Conservation (phyloP, 139 green algal species). For the Chlamydomonas incerta region DNA sequence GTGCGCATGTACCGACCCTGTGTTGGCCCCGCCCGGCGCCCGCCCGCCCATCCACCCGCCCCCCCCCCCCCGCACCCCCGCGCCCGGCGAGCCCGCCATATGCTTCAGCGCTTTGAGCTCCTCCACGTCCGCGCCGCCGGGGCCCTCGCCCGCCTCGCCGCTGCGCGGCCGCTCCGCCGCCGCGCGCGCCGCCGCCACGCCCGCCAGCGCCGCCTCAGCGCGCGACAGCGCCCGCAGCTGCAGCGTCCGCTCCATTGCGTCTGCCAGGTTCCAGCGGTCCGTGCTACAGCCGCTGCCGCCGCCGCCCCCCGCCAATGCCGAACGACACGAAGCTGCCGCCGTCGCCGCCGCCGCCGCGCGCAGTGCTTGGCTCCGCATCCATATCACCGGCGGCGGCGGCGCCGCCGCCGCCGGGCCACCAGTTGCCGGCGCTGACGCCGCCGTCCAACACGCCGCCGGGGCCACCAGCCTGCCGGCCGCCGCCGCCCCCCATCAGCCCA, state of each 20-base stretch:
- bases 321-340: neutral
- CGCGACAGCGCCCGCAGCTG: slow-evolving; percentile 12
- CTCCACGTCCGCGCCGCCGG: neutral
- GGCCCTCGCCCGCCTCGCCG: neutral
- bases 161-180: neutral
- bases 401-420: too few relatives aligned
- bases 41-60: neutral
- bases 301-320: neutral
- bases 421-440: too few relatives aligned
- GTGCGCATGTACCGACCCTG: too few relatives aligned
- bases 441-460: too few relatives aligned
- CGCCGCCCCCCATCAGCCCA: too few relatives aligned
- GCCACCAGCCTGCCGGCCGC: too few relatives aligned
- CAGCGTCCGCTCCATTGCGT: slow-evolving; percentile 15
- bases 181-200: slow-evolving; percentile 1
- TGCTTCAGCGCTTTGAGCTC: slow-evolving; percentile 33
- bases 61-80: neutral
- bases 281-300: neutral
- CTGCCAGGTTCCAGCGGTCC: slow-evolving; percentile 10
- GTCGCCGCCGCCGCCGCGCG: too few relatives aligned
- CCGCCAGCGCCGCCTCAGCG: slow-evolving; percentile 18
- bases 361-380: too few relatives aligned
- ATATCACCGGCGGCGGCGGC: too few relatives aligned
- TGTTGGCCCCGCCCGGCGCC: too few relatives aligned
- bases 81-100: neutral